A percentile compares a stretch with the other conserved stretches of the same genome.
Evolutionary conservation across 2,329 filamentous ascomycete genomes (phyloP).

Genomic region (Aspergillus hiratsukae): DNA sequence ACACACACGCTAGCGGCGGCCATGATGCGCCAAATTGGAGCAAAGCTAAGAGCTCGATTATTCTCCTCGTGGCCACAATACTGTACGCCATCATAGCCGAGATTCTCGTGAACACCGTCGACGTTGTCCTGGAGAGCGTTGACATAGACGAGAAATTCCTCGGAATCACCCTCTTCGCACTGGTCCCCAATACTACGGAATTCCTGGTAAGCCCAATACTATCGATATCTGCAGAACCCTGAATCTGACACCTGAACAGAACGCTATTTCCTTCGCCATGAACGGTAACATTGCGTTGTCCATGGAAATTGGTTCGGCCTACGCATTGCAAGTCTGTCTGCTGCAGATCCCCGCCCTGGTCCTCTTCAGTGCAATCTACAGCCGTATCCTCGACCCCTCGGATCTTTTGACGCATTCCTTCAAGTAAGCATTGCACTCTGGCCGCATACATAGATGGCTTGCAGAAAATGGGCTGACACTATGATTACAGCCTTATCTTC

Average conservation of each 20-base stretch:
- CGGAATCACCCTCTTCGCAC: slow-evolving; percentile 90
- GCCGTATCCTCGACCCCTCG: slow-evolving; percentile 50
- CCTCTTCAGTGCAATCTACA: slow-evolving; percentile 77
- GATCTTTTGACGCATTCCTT: slow-evolving; percentile 51
- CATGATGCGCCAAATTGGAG: slow-evolving; percentile 99
- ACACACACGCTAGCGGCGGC: slow-evolving; percentile 57
- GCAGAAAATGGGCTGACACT: not conserved
- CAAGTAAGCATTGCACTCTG: slow-evolving; percentile 40
- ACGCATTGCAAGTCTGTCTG: slow-evolving; percentile 91
- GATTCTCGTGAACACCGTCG: slow-evolving; percentile 93
- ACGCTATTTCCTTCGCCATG: slow-evolving; percentile 99
- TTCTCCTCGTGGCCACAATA: slow-evolving; percentile 81
- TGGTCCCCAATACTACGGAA: slow-evolving; percentile 97
- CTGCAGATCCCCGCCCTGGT: slow-evolving; percentile 92
- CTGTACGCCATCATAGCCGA: slow-evolving; percentile 97
- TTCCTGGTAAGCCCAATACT: slow-evolving; percentile 66
- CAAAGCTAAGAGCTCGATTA: slow-evolving; percentile 80
- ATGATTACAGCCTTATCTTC: slow-evolving; percentile 67
- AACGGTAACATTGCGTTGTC: slow-evolving; percentile 97
- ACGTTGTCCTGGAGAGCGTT: slow-evolving; percentile 86
- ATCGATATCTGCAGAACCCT: not conserved
- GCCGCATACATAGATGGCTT: not conserved
- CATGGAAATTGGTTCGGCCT: slow-evolving; percentile 98
- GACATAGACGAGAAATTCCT: slow-evolving; percentile 96
- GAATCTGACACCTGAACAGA: slow-evolving; percentile 47